Evolutionary conservation across 2,329 filamentous ascomycete species (phyloP).

Genomic region (Blumeriella jaapii): DNA sequence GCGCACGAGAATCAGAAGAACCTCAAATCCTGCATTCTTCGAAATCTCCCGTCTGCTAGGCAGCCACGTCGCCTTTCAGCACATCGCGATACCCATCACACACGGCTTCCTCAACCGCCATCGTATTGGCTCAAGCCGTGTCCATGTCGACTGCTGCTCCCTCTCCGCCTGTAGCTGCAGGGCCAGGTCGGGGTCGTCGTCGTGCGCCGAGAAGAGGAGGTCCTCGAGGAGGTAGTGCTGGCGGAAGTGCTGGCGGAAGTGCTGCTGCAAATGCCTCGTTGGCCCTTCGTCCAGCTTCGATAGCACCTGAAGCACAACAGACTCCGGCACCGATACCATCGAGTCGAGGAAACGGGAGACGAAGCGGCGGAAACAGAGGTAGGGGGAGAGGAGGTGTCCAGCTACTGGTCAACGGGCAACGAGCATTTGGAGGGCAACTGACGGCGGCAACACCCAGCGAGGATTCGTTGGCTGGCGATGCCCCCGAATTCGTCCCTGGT

Average conservation of each 20-base stretch:
- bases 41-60: not conserved
- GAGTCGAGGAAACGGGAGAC: slow-evolving; percentile 21
- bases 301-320: slow-evolving; percentile 10
- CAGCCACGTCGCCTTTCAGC: slow-evolving; percentile 9
- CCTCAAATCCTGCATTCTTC: not conserved
- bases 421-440: slow-evolving; percentile 33
- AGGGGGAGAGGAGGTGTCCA: slow-evolving; percentile 16
- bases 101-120: slow-evolving; percentile 1
- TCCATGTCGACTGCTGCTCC: slow-evolving; percentile 18
- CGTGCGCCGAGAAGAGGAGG: slow-evolving; percentile 21
- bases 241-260: slow-evolving; percentile 2
- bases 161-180: slow-evolving; percentile 6
- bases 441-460: slow-evolving; percentile 9
- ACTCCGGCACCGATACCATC: not conserved
- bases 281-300: slow-evolving; percentile 14
- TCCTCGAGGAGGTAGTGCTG: slow-evolving; percentile 15
- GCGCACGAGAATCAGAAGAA: slow-evolving; percentile 13
- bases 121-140: not conserved
- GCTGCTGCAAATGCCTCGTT: slow-evolving; percentile 11
- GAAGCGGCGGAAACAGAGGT: slow-evolving; percentile 22
- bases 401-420: slow-evolving; percentile 26
- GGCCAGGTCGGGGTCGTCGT: slow-evolving; percentile 14
- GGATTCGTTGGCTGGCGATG: slow-evolving; percentile 35
- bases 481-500: slow-evolving; percentile 35
- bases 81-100: not conserved